These are phyloP conservation scores for Knufia petricola DNA, from an alignment of 2,329 filamentous ascomycete genomes.

Conservation along the genomic window DNA sequence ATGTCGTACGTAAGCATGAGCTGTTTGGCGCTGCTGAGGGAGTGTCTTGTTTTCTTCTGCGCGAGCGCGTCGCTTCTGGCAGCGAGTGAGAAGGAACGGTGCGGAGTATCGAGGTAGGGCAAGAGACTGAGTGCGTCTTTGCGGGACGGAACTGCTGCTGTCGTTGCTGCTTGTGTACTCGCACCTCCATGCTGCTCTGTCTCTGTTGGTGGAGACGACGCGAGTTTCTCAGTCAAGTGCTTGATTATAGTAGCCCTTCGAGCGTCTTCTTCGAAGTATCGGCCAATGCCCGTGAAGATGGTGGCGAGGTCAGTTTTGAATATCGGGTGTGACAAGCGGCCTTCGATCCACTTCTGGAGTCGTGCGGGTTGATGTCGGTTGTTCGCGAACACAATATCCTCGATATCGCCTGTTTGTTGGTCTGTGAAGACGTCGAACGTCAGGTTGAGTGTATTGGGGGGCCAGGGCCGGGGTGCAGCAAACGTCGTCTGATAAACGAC, in stretches of 20 bases:
- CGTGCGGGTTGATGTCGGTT: constrained; percentile 1
- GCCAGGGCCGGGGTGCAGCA: constrained; percentile 19
- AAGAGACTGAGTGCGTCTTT: constrained; percentile 11
- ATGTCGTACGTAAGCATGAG: constrained; percentile 20
- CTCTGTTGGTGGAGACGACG: too few species aligned
- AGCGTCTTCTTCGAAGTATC: constrained; percentile 18
- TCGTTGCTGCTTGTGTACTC: too few species aligned
- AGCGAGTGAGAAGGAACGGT: constrained; percentile 4
- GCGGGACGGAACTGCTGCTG: background rate
- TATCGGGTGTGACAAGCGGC: constrained; percentile 14
- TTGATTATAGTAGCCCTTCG: constrained; percentile 19
- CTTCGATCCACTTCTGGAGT: constrained; percentile 14
- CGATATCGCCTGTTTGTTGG: constrained; percentile 12
- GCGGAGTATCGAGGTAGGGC: constrained; percentile 13
- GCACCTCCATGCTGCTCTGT: too few species aligned
- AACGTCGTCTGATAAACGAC: constrained; percentile 15
- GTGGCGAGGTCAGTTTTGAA: constrained; percentile 17
- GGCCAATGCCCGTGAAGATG: constrained; percentile 20
- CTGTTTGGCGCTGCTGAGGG: constrained; percentile 8
- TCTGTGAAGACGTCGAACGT: constrained; percentile 16
- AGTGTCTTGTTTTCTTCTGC: constrained; percentile 2
- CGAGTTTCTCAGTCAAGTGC: constrained; percentile 9
- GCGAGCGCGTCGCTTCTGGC: background rate
- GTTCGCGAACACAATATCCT: constrained; percentile 9
- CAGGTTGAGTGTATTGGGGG: constrained; percentile 11